Conservation (phyloP, 106 monocot genomes). For the Chionographis japonica region DNA sequence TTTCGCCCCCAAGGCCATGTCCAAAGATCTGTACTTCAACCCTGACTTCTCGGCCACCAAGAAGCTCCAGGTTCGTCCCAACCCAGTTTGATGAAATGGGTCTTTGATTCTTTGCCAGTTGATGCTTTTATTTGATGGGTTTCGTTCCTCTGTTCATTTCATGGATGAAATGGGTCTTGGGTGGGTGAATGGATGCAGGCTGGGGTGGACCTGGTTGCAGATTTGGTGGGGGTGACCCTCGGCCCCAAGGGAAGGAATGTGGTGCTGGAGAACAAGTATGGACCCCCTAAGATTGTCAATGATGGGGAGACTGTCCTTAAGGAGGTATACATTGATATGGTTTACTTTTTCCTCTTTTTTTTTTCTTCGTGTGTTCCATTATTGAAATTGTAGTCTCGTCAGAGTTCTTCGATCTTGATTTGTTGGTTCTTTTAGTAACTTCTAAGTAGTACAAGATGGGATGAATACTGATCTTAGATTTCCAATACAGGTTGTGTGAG, state of each 20-base stretch:
- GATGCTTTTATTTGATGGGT: background rate
- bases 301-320: constrained; percentile 95
- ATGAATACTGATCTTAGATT: no score
- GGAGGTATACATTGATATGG: constrained; percentile 29
- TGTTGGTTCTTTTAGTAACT: background rate
- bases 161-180: background rate
- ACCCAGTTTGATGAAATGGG: background rate
- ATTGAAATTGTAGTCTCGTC: background rate
- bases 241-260: constrained; percentile 93
- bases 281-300: constrained; percentile 91
- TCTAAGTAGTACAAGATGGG: background rate
- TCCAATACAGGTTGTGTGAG: no score
- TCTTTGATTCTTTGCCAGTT: background rate
- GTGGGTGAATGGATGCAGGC: constrained; percentile 37
- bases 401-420: background rate
- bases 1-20: constrained; percentile 34
- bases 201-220: constrained; percentile 79
- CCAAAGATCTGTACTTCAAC: constrained; percentile 87
- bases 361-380: background rate
- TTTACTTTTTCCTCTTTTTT: background rate
- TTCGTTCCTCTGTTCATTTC: no score
- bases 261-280: constrained; percentile 82
- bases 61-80: constrained; percentile 66
- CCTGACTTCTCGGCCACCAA: constrained; percentile 74
- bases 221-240: constrained; percentile 80